phyloP scores from a whole-genome alignment of 2,329 filamentous ascomycete species.

The Pseudocercospora crystallina region DNA sequence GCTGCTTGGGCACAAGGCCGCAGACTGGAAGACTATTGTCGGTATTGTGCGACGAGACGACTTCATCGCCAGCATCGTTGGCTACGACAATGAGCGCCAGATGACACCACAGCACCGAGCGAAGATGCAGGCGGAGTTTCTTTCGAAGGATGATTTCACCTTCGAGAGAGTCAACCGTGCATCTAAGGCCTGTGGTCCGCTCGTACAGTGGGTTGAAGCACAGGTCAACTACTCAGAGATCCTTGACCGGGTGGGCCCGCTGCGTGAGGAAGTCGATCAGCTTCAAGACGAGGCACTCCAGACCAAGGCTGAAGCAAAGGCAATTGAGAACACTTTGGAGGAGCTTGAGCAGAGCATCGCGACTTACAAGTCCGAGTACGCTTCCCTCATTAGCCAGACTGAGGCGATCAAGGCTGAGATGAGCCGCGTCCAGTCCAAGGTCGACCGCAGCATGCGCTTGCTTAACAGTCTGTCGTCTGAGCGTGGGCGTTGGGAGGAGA shows the following conservation, averaged over 20 bases:
- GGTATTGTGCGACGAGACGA: slow-evolving; percentile 86
- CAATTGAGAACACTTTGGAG: slow-evolving; percentile 83
- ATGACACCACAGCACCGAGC: slow-evolving; percentile 81
- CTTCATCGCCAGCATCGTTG: slow-evolving; percentile 96
- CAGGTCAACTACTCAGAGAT: slow-evolving; percentile 99
- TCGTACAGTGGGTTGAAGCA: slow-evolving; percentile 95
- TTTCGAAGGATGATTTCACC: slow-evolving; percentile 92
- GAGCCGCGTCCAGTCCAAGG: slow-evolving; percentile 95
- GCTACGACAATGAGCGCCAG: slow-evolving; percentile 90
- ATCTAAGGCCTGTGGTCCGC: slow-evolving; percentile 91
- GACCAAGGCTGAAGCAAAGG: slow-evolving; percentile 90
- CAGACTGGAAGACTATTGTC: slow-evolving; percentile 89
- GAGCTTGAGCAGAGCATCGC: slow-evolving; percentile 86
- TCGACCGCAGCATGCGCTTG: slow-evolving; percentile 89
- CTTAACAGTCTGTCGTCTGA: slow-evolving; percentile 95
- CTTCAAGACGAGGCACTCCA: slow-evolving; percentile 86
- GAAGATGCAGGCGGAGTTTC: slow-evolving; percentile 90
- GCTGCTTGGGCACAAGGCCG: slow-evolving; percentile 82
- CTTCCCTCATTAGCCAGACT: slow-evolving; percentile 91
- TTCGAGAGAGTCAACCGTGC: slow-evolving; percentile 95
- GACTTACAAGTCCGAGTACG: slow-evolving; percentile 94
- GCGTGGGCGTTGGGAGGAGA: slow-evolving; percentile 89
- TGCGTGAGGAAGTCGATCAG: slow-evolving; percentile 83
- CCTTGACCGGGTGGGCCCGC: slow-evolving; percentile 84
- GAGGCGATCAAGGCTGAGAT: slow-evolving; percentile 97